Percentiles rank a stretch among this genome's conserved stretches.
Conservation (phyloP, 2,329 filamentous ascomycete genomes). For the Aspergillus sp. region DNA sequence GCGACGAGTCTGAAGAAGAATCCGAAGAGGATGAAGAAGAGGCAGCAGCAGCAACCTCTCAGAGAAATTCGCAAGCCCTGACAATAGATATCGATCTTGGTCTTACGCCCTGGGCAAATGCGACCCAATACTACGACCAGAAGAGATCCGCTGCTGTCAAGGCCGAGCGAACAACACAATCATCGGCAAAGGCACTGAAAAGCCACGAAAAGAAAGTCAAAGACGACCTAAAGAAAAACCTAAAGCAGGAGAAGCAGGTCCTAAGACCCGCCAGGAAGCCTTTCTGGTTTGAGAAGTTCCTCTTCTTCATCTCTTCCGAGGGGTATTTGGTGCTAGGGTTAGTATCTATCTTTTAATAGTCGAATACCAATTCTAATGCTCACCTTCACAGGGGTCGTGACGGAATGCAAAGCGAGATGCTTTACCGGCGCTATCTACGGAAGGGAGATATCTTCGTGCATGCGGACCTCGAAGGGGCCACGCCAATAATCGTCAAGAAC, state of each 20-base stretch:
- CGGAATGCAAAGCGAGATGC: slow-evolving; percentile 81
- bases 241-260: slow-evolving; percentile 90
- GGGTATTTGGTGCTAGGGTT: slow-evolving; percentile 83
- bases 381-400: slow-evolving; percentile 64
- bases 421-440: slow-evolving; percentile 83
- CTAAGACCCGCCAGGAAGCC: slow-evolving; percentile 78
- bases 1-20: slow-evolving; percentile 55
- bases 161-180: slow-evolving; percentile 79
- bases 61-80: slow-evolving; percentile 48
- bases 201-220: slow-evolving; percentile 86
- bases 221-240: slow-evolving; percentile 77
- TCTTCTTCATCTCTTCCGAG: slow-evolving; percentile 93
- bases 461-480: slow-evolving; percentile 81
- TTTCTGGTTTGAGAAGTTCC: slow-evolving; percentile 97
- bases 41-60: slow-evolving; percentile 23
- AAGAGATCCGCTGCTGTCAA: slow-evolving; percentile 81
- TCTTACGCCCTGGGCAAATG: slow-evolving; percentile 83
- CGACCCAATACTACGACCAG: slow-evolving; percentile 87
- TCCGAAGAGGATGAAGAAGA: slow-evolving; percentile 31
- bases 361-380: slow-evolving; percentile 4
- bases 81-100: slow-evolving; percentile 81
- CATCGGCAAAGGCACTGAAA: slow-evolving; percentile 79
- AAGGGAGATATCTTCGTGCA: slow-evolving; percentile 92
- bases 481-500: slow-evolving; percentile 89
- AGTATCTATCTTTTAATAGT: slow-evolving; percentile 10